Evolutionary conservation across 305 asterid species (phyloP).

Genomic region (Fraxinus xanthoxyloides): DNA sequence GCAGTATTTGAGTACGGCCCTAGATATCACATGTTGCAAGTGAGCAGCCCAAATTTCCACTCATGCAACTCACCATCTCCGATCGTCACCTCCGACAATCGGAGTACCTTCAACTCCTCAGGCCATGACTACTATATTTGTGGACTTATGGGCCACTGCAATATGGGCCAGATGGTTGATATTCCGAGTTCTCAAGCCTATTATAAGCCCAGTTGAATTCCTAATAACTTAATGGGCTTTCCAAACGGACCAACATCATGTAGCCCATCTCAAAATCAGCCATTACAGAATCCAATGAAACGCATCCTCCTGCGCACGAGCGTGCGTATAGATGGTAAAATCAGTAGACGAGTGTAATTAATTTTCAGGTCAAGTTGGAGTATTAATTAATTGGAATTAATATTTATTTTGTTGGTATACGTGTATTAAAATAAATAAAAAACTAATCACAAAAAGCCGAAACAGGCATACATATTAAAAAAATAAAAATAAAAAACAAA

Average conservation of each 20-base stretch:
- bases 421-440: background rate
- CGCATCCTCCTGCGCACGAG: constrained; percentile 1
- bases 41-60: constrained; percentile 43
- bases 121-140: constrained; percentile 60
- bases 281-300: background rate
- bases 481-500: constrained; percentile 12
- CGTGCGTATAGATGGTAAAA: constrained; percentile 5
- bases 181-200: constrained; percentile 1
- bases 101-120: constrained; percentile 31
- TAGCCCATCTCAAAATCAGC: constrained; percentile 25
- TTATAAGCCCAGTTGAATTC: background rate
- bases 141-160: constrained; percentile 59
- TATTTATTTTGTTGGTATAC: background rate
- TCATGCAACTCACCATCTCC: constrained; percentile 37
- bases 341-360: constrained; percentile 34
- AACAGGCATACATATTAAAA: background rate
- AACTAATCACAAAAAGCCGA: background rate
- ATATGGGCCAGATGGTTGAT: constrained; percentile 57
- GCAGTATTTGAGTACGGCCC: constrained; percentile 43
- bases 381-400: background rate
- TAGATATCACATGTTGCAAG: constrained; percentile 36
- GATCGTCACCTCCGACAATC: constrained; percentile 48
- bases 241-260: constrained; percentile 27
- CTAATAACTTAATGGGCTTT: constrained; percentile 13
- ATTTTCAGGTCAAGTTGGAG: constrained; percentile 3